These are phyloP conservation scores for Pachyrhizus erosus DNA, from an alignment of 306 rosid species.

Conservation along the genomic window DNA sequence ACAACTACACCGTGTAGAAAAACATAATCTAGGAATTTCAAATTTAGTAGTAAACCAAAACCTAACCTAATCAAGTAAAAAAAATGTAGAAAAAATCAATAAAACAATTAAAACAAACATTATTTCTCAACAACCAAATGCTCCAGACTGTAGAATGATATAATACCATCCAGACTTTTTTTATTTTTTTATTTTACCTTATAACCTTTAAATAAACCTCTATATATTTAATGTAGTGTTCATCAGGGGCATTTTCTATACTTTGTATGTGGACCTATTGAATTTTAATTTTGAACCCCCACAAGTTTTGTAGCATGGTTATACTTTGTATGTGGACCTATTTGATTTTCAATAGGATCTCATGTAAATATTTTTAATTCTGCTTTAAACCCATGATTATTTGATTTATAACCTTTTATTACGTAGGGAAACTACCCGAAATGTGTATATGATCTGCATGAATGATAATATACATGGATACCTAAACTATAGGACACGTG, in stretches of 20 bases:
- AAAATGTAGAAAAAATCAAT: not conserved
- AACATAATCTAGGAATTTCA: not conserved
- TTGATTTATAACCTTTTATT: not conserved
- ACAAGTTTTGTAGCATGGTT: not conserved
- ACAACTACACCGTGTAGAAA: not conserved
- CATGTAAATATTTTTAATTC: not conserved
- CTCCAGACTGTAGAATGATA: not conserved
- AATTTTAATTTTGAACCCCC: too few species aligned
- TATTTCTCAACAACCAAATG: not conserved
- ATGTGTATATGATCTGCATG: constrained; percentile 32
- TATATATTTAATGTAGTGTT: too few species aligned
- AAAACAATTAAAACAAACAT: too few species aligned
- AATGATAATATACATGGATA: constrained; percentile 11
- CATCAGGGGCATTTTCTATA: too few species aligned
- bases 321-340: constrained; percentile 35
- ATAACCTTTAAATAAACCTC: not conserved
- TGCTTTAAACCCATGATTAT: not conserved
- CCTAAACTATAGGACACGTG: constrained; percentile 25
- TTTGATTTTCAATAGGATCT: not conserved
- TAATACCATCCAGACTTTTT: not conserved
- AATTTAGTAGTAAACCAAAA: too few species aligned
- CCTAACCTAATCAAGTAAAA: not conserved
- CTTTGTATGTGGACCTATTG: too few species aligned
- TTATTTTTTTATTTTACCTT: too few species aligned
- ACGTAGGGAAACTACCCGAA: not conserved